These are phyloP conservation scores for Cladosporium sp. DNA, from an alignment of 2,329 filamentous ascomycete genomes.

Conservation along the genomic window DNA sequence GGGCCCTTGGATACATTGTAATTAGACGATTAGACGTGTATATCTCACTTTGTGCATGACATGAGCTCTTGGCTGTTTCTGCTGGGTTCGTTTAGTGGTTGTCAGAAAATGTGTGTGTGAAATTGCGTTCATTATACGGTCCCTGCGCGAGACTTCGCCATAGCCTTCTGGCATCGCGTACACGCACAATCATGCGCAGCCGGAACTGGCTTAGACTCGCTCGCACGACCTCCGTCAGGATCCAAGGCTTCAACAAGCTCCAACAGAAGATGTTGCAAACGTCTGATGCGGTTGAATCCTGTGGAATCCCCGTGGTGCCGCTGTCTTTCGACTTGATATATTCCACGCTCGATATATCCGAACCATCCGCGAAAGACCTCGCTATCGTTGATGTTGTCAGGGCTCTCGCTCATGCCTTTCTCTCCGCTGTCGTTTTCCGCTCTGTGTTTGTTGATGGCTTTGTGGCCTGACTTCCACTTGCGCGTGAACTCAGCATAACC, in stretches of 20 bases:
- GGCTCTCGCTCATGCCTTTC: not conserved
- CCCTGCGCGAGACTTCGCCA: not conserved
- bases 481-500: conserved; percentile 12
- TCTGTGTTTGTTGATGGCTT: not conserved
- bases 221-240: not conserved
- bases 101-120: not conserved
- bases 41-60: not conserved
- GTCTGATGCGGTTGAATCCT: conserved; percentile 4
- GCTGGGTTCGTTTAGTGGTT: not conserved
- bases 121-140: not conserved
- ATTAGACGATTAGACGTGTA: not conserved
- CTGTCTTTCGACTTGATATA: not conserved
- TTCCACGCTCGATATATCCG: not conserved
- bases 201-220: not conserved
- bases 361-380: conserved; percentile 4
- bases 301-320: not conserved
- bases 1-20: not conserved
- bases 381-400: not conserved
- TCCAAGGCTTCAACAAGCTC: conserved; percentile 3
- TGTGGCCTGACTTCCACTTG: conserved; percentile 8
- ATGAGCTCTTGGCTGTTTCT: not conserved
- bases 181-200: conserved; percentile 1
- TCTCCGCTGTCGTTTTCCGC: not conserved
- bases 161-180: not conserved
- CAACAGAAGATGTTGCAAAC: conserved; percentile 14